Base-by-base conservation (phyloP, 225 moss, liverwort and hornwort genomes). In the Physcomitrellopsis africana region DNA sequence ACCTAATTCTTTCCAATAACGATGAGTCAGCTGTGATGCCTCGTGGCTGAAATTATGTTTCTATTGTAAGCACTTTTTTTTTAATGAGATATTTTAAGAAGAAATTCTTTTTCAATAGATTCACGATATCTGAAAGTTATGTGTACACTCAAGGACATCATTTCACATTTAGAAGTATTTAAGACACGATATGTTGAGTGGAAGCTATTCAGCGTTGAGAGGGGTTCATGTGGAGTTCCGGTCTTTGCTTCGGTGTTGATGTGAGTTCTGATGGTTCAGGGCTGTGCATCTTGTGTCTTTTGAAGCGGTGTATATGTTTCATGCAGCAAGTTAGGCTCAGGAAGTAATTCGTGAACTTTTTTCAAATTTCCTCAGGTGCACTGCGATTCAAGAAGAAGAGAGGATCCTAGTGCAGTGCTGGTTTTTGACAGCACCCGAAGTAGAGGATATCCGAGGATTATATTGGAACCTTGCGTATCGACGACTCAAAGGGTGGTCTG, bases 351-450 rank as follows among this genome's bases (percentile, higher is more conserved):
- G 69, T 70, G 22, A 65, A n/a, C 9, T 57, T 15, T 46, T 70
- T 24, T 45, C 32, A 47, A 47, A 53, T 11, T 23, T 11, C 29
- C 59, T 37, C 78, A 74, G 69, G 78, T 78, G 47, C 10, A 37
- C 42, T 44, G 77, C 54, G 23, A 16, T 44, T 47, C 7, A 37
- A 4, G 15, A 26, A 27, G 46, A 17, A 1, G 37, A 17, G 5
- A 37, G 74, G 46, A 68, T 74, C 47, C 5, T 18, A 11, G 49
- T 23, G n/a, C 56, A 65, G 58, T 20, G 59, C 43, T 59, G 11
- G 63, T 17, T 42, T 55, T 19, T 18, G 54, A 19, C 8, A 19
- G 19, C 54, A 17, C 8, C 8, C 19, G 17, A 55, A 55, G 11
- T 17, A 17, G n/a, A 17, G 32, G 32, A 37, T 37, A 37, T 37